phyloP scores from a whole-genome alignment of 495 filamentous ascomycete species.

The Aspergillus sclerotiicarbonarius region DNA sequence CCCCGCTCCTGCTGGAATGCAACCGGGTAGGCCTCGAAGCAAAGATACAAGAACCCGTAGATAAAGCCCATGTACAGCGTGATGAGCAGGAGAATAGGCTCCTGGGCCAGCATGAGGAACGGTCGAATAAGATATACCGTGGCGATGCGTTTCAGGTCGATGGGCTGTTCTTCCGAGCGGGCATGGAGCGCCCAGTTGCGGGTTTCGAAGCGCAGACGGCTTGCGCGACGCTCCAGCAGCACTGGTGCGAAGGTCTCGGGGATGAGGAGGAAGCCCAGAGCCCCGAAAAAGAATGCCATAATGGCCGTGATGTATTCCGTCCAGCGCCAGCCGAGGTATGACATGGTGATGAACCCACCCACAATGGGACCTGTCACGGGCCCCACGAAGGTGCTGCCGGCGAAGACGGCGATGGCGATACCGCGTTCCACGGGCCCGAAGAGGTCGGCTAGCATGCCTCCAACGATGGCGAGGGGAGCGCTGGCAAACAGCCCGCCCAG shows the following conservation, averaged over 20 bases:
- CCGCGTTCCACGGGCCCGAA: slow-evolving; percentile 55
- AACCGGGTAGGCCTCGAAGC: slow-evolving; percentile 54
- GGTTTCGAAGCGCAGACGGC: slow-evolving; percentile 49
- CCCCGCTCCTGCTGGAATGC: slow-evolving; percentile 48
- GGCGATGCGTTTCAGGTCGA: slow-evolving; percentile 32
- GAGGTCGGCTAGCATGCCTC: slow-evolving; percentile 57
- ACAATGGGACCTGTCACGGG: slow-evolving; percentile 57
- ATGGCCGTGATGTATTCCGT: slow-evolving; percentile 57
- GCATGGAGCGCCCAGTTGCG: slow-evolving; percentile 54
- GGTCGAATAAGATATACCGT: slow-evolving; percentile 35
- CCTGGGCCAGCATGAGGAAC: slow-evolving; percentile 30
- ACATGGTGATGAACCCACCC: slow-evolving; percentile 49
- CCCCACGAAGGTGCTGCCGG: slow-evolving; percentile 51
- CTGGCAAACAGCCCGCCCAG: slow-evolving; percentile 54
- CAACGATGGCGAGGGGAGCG: slow-evolving; percentile 54
- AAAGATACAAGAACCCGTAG: slow-evolving; percentile 40
- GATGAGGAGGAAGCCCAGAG: slow-evolving; percentile 38
- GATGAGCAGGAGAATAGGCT: slow-evolving; percentile 39
- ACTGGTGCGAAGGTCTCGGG: slow-evolving; percentile 55
- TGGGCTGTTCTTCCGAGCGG: slow-evolving; percentile 18
- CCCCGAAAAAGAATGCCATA: slow-evolving; percentile 42
- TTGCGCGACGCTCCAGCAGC: slow-evolving; percentile 50
- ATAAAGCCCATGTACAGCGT: slow-evolving; percentile 38
- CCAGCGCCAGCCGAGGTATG: slow-evolving; percentile 57
- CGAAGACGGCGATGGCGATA: slow-evolving; percentile 53